Conservation (phyloP, 306 rosid genomes). For the Cucurbita maxima region DNA sequence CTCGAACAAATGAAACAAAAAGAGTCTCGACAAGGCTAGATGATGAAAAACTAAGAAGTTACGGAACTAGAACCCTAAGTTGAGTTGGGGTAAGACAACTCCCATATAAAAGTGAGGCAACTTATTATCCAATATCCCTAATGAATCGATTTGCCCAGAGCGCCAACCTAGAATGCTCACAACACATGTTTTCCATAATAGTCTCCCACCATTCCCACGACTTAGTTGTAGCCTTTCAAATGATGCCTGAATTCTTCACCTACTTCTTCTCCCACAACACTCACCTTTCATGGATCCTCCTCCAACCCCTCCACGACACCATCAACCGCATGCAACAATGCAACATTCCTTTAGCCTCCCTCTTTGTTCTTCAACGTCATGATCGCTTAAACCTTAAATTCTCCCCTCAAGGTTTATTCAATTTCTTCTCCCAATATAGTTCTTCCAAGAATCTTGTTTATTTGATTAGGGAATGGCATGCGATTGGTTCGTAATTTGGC, state of each 20-base stretch:
- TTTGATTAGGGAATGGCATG: neutral
- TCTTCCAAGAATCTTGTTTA: neutral
- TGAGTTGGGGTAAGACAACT: too few relatives aligned
- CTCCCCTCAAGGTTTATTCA: neutral
- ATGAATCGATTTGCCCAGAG: neutral
- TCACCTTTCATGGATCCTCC: neutral
- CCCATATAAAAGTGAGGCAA: too few relatives aligned
- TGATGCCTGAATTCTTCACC: neutral
- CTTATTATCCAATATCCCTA: neutral
- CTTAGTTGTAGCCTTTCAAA: neutral
- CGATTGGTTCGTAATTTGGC: neutral
- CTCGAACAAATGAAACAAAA: too few relatives aligned
- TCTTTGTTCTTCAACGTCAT: neutral
- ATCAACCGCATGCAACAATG: neutral
- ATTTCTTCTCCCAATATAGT: neutral
- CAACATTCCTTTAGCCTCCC: neutral
- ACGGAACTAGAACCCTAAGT: too few relatives aligned
- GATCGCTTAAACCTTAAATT: neutral
- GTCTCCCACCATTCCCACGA: neutral
- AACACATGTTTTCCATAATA: neutral
- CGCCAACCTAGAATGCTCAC: neutral
- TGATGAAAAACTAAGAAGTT: too few relatives aligned
- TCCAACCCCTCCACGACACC: neutral
- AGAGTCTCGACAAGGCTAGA: too few relatives aligned
- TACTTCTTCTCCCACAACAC: neutral